These are phyloP conservation scores for Zymoseptoria crescenta DNA, from an alignment of 2,329 filamentous ascomycete species.

Conservation along the genomic window DNA sequence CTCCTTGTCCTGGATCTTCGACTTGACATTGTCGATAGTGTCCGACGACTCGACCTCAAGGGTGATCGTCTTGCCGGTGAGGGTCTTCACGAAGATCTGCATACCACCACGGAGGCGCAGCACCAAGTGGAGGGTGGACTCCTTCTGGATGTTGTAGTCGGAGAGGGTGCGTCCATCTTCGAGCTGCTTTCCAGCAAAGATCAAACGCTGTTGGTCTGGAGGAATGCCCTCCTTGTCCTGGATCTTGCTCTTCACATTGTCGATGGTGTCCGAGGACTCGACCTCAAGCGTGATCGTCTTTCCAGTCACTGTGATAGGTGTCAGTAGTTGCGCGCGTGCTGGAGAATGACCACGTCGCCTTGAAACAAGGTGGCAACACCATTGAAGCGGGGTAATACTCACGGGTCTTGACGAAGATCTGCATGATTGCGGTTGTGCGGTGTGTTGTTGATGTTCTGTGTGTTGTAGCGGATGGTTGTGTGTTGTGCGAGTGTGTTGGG, in stretches of 20 bases:
- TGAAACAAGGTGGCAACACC: conserved; percentile 12
- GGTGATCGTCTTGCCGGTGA: conserved; percentile 99
- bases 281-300: conserved; percentile 63
- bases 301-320: conserved; percentile 47
- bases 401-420: conserved; percentile 98
- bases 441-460: conserved; percentile 8
- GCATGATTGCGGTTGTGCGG: conserved; percentile 50
- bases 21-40: conserved; percentile 48
- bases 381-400: conserved; percentile 43
- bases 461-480: conserved; percentile 7
- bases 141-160: conserved; percentile 88
- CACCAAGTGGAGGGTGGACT: conserved; percentile 59
- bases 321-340: conserved; percentile 26
- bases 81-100: conserved; percentile 56
- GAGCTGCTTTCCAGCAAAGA: conserved; percentile 93
- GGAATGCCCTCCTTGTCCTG: conserved; percentile 97
- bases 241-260: conserved; percentile 95
- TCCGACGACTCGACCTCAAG: conserved; percentile 99
- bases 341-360: neutral
- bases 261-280: conserved; percentile 75
- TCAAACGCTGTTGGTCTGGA: conserved; percentile 89
- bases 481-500: neutral
- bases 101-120: conserved; percentile 52
- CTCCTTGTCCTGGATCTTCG: conserved; percentile 97
- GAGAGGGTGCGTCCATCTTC: conserved; percentile 86